These are phyloP conservation scores for Microbotryum lychnidis-dioicae DNA, from an alignment of 1,284 basidiomycete genomes.

Conservation along the genomic window DNA sequence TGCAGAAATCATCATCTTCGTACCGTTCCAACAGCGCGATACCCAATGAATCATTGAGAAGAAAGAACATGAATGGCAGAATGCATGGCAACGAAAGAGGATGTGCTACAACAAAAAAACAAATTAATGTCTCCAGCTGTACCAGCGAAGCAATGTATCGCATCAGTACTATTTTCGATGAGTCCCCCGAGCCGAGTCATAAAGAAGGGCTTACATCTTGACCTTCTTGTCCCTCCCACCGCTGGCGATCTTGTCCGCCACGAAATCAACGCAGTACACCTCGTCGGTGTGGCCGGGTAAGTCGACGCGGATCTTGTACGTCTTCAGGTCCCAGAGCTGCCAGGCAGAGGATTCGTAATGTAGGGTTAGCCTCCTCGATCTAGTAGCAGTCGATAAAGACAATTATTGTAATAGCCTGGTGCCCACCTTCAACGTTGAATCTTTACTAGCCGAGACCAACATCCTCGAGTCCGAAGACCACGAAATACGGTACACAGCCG, in stretches of 20 bases:
- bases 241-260: conserved; percentile 94
- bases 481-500: conserved; percentile 83
- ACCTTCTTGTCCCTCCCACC: conserved; percentile 63
- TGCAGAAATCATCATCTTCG: background rate
- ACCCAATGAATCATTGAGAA: too few species aligned
- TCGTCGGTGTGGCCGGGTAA: conserved; percentile 95
- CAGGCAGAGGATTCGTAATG: background rate
- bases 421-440: conserved; percentile 83
- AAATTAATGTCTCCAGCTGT: conserved; percentile 3
- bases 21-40: background rate
- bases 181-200: background rate
- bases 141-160: background rate
- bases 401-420: background rate
- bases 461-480: conserved; percentile 92
- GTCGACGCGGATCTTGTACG: conserved; percentile 85
- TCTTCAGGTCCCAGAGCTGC: conserved; percentile 89
- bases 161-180: background rate
- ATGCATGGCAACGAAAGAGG: background rate
- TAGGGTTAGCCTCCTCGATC: background rate
- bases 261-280: conserved; percentile 97
- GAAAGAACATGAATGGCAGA: background rate
- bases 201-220: conserved; percentile 46
- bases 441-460: conserved; percentile 88
- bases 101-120: background rate
- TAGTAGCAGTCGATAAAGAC: background rate